Percentiles rank a stretch among this genome's conserved stretches.
Evolutionary conservation across 164 flowering plant species (phyloP).

Genomic region (Macadamia tetraphylla): DNA sequence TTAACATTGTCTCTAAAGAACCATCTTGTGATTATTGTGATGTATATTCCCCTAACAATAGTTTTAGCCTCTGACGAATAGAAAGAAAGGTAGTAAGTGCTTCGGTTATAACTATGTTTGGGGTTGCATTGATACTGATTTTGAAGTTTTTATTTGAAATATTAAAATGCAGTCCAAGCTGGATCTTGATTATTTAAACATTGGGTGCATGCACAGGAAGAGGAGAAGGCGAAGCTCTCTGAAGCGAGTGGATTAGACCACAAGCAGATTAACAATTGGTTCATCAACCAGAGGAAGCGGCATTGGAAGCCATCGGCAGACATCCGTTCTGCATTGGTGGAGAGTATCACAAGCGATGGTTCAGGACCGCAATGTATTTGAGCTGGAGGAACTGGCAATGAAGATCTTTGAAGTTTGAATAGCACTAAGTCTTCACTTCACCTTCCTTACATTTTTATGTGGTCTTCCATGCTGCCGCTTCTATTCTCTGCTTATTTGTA

Average conservation of each 20-base stretch:
- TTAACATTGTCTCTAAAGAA: too few relatives aligned
- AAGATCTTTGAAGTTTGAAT: conserved; percentile 8
- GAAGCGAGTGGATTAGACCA: conserved; percentile 59
- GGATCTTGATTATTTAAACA: background rate
- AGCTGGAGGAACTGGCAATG: conserved; percentile 9
- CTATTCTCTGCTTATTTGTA: background rate
- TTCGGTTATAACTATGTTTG: too few relatives aligned
- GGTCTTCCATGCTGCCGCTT: background rate
- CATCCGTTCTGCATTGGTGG: conserved; percentile 51
- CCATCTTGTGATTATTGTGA: too few relatives aligned
- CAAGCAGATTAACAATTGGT: conserved; percentile 86
- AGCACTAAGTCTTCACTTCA: background rate
- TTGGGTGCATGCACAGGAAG: conserved; percentile 42
- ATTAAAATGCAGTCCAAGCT: too few relatives aligned
- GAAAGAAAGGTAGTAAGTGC: too few relatives aligned
- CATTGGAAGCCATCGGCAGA: conserved; percentile 78
- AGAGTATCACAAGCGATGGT: conserved; percentile 22
- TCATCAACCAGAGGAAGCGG: conserved; percentile 78
- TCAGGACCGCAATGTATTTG: conserved; percentile 14
- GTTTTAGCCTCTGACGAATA: too few relatives aligned
- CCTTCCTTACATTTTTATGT: too few relatives aligned
- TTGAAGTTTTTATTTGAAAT: too few relatives aligned
- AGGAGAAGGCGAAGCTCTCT: conserved; percentile 48
- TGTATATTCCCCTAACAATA: too few relatives aligned
- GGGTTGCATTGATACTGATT: too few relatives aligned